Percentiles rank a stretch among this genome's conserved stretches.
Conservation (phyloP, 306 rosid genomes). For the Abrus precatorius region DNA sequence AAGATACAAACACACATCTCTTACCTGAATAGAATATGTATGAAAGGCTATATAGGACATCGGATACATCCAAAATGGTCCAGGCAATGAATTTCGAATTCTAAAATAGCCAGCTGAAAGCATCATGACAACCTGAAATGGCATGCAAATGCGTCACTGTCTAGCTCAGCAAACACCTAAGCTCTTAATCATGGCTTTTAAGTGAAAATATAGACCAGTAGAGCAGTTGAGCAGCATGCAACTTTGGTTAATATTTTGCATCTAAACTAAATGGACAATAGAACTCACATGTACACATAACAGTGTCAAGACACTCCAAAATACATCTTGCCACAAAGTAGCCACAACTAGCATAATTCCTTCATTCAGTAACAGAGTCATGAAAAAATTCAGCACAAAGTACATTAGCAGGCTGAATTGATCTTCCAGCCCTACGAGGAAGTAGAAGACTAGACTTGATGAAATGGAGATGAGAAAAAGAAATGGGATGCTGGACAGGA, state of each 20-base stretch:
- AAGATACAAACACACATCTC: constrained; percentile 22
- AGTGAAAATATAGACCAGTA: not conserved
- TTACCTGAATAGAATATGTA: constrained; percentile 93
- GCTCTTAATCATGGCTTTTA: constrained; percentile 2
- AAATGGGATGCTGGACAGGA: constrained; percentile 96
- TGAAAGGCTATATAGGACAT: constrained; percentile 89
- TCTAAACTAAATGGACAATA: not conserved
- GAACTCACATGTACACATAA: constrained; percentile 82
- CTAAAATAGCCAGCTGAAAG: constrained; percentile 95
- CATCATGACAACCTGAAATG: constrained; percentile 93
- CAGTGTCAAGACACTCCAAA: constrained; percentile 85
- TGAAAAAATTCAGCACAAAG: constrained; percentile 94
- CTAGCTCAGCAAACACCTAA: constrained; percentile 40
- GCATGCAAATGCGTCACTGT: constrained; percentile 20
- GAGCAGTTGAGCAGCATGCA: not conserved
- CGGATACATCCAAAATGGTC: constrained; percentile 90
- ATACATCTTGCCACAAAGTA: constrained; percentile 80
- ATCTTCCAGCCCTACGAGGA: constrained; percentile 86
- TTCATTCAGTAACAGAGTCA: constrained; percentile 89
- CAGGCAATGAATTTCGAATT: constrained; percentile 82
- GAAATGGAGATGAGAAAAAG: constrained; percentile 96
- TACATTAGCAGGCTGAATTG: constrained; percentile 96
- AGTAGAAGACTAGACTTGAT: constrained; percentile 91
- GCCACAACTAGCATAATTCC: constrained; percentile 84
- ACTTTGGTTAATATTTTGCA: not conserved